Evolutionary conservation across 768 basidiomycete genomes (phyloP).

Genomic region (Panaeolus papilionaceus): DNA sequence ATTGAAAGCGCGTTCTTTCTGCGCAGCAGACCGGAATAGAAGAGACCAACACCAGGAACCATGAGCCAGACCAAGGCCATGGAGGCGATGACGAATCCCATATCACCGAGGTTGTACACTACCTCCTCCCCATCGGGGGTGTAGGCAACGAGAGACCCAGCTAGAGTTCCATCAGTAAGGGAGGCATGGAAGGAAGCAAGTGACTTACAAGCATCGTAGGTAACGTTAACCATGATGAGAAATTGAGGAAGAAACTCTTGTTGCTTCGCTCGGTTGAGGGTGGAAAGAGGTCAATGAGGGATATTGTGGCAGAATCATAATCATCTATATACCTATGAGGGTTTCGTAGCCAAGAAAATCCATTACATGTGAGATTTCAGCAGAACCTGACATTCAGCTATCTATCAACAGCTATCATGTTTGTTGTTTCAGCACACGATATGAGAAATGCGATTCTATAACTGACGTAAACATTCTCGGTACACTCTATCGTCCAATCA

Average conservation of each 20-base stretch:
- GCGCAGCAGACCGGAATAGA: conserved; percentile 90
- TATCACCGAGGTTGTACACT: conserved; percentile 56
- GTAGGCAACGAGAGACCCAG: conserved; percentile 41
- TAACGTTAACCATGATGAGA: conserved; percentile 34
- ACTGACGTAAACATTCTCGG: conserved; percentile 3
- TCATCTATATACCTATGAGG: conserved; percentile 2
- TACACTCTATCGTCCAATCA: conserved; percentile 7
- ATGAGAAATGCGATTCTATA: conserved; percentile 2
- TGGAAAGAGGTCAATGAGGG: not conserved
- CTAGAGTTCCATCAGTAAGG: conserved; percentile 31
- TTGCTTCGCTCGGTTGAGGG: conserved; percentile 12
- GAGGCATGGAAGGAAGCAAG: not conserved
- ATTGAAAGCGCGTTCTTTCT: conserved; percentile 94
- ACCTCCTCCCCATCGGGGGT: conserved; percentile 36
- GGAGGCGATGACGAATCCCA: conserved; percentile 65
- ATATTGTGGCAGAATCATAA: not conserved
- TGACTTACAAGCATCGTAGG: conserved; percentile 34
- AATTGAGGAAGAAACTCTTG: conserved; percentile 2
- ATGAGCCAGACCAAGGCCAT: conserved; percentile 87
- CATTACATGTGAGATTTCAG: conserved; percentile 7
- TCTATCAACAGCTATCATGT: conserved; percentile 12
- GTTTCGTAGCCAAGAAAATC: conserved; percentile 12
- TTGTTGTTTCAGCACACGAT: conserved; percentile 7
- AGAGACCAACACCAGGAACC: conserved; percentile 86
- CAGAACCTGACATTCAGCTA: conserved; percentile 6